Base-by-base conservation (phyloP, 176 grass and related monocot genomes). In the Zoysia japonica region DNA sequence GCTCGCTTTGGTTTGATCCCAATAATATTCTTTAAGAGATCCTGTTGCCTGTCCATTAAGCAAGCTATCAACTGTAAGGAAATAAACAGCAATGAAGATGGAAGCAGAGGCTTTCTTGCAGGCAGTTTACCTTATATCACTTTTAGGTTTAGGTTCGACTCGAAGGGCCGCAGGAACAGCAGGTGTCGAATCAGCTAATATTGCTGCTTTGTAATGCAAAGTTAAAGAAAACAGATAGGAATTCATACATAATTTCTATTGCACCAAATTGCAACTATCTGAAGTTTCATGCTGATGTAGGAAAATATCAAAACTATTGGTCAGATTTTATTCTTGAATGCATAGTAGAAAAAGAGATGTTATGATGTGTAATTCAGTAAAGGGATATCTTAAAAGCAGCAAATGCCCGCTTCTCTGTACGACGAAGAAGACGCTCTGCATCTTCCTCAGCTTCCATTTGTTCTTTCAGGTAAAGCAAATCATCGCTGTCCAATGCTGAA, bases 381-480 rank as follows among this genome's bases (percentile, higher is more conserved):
- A 79, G 85, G 95, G 96, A 98, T 98, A 98, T 98, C 80, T 98
- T 98, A 93, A 98, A 98, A 51, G 96, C 96, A 56, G 90, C 96
- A 86, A 98, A 98, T 35, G 96, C 96, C 17, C 88, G 84, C 78
- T 98, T 98, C 68, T 98, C 96, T n/a, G 96, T 94, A 54, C 86
- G 90, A 2, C 86, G 86, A 36, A 98, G 90, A 62, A 98, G 96
- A 68, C 92, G 90, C 78, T 98, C 96, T 36, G 96, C 92, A 60
- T 98, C 96, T 89, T 98, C 85, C 81, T 98, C 96, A 69, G 96
- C 96, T 77, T 98, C 96, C 96, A 98, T 98, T 78, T 98, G 96
- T 72, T 98, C 96, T 85, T 98, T 98, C 19, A 98, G 78, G 84
- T 98, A 98, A 65, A 98, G 81, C 86, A 95, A 86, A 87, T 98